Evolutionary conservation across 768 basidiomycete genomes (phyloP).

Genomic region (Dacryopinax spathularia): DNA sequence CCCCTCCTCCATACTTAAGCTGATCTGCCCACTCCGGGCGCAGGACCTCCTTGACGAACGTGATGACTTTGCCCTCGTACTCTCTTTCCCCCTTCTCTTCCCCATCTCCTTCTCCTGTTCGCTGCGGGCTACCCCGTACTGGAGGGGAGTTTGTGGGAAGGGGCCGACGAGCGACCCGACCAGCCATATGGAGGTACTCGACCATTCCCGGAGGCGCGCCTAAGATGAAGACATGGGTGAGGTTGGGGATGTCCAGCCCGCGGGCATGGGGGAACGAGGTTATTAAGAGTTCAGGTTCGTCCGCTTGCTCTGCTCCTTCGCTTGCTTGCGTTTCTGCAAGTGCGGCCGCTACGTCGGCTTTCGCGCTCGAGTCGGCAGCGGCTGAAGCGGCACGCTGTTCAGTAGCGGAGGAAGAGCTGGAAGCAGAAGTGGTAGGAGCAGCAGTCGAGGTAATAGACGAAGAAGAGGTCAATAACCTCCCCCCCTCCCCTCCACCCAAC

Average conservation of each 20-base stretch:
- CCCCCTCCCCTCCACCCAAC: conserved; percentile 32
- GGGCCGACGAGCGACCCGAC: conserved; percentile 64
- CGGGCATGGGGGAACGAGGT: conserved; percentile 55
- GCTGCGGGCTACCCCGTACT: conserved; percentile 27
- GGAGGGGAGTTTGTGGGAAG: no score
- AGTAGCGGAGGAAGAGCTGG: no score
- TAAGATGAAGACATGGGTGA: conserved; percentile 62
- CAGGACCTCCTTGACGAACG: conserved; percentile 33
- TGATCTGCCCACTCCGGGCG: background rate
- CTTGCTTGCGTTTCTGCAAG: conserved; percentile 10
- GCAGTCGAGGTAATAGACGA: no score
- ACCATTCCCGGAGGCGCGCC: conserved; percentile 41
- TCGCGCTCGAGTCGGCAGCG: no score
- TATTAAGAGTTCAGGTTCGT: conserved; percentile 51
- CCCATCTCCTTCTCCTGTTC: background rate
- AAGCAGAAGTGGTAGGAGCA: no score
- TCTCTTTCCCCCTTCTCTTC: background rate
- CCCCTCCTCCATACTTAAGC: background rate
- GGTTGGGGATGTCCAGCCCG: conserved; percentile 54
- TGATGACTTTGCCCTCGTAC: conserved; percentile 55
- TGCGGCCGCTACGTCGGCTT: background rate
- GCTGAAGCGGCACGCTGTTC: no score
- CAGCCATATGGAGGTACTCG: conserved; percentile 53
- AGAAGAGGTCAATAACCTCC: background rate
- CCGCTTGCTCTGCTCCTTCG: conserved; percentile 25